Evolutionary conservation across 2,329 filamentous ascomycete genomes (phyloP).

Genomic region (Anthostomella pinea): DNA sequence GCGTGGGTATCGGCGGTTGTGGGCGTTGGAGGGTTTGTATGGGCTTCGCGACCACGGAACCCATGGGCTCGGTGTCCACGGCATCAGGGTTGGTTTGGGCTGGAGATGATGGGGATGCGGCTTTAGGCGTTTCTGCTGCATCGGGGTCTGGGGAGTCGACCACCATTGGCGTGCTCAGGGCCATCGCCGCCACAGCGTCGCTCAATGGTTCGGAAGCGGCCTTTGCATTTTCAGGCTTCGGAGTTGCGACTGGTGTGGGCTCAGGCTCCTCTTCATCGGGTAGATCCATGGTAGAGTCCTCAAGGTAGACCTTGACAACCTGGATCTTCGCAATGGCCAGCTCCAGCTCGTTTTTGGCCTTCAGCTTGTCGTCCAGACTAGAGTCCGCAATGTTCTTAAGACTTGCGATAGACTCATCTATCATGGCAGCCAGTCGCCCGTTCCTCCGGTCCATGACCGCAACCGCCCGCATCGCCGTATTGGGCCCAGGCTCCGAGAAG

Average conservation of each 20-base stretch:
- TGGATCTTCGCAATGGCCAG: slow-evolving; percentile 61
- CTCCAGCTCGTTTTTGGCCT: slow-evolving; percentile 53
- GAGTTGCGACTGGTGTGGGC: slow-evolving; percentile 8
- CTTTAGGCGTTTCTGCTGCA: slow-evolving; percentile 6
- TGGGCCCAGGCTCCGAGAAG: slow-evolving; percentile 32
- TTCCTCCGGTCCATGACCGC: slow-evolving; percentile 63
- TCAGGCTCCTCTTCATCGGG: slow-evolving; percentile 37
- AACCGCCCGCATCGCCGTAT: slow-evolving; percentile 37
- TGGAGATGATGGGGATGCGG: not conserved
- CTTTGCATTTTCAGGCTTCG: slow-evolving; percentile 3
- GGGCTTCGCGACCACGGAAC: slow-evolving; percentile 15
- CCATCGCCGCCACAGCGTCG: slow-evolving; percentile 27
- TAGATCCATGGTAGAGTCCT: slow-evolving; percentile 54
- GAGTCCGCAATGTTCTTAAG: slow-evolving; percentile 59
- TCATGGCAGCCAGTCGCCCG: slow-evolving; percentile 62
- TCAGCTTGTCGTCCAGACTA: slow-evolving; percentile 45
- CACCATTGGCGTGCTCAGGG: slow-evolving; percentile 20
- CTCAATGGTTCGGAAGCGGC: slow-evolving; percentile 21
- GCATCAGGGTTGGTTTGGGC: slow-evolving; percentile 1
- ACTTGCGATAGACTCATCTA: slow-evolving; percentile 62
- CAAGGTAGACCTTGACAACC: slow-evolving; percentile 61
- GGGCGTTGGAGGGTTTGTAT: slow-evolving; percentile 30
- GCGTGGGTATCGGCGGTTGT: slow-evolving; percentile 50
- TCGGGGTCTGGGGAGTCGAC: slow-evolving; percentile 13
- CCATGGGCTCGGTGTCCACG: slow-evolving; percentile 23